phyloP scores from a whole-genome alignment of 345 rosid species.

The Fremontodendron californicum region DNA sequence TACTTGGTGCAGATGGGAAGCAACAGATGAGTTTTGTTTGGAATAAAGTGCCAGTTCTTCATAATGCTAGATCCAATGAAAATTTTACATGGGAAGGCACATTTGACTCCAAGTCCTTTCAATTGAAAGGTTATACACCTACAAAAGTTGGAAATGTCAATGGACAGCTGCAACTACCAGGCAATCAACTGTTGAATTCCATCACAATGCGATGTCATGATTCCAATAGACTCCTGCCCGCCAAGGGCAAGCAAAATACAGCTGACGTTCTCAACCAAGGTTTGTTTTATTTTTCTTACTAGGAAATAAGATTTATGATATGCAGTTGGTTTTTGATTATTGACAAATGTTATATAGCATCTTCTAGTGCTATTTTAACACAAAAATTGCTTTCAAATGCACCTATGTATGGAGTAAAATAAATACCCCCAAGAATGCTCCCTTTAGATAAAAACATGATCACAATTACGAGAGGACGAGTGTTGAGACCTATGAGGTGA shows the following conservation, averaged over 20 bases:
- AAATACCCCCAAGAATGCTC: not conserved
- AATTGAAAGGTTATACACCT: conserved; percentile 46
- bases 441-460: not conserved
- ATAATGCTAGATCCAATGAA: conserved; percentile 36
- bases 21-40: conserved; percentile 52
- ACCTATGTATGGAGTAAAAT: not conserved
- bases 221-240: conserved; percentile 38
- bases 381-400: not conserved
- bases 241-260: conserved; percentile 33
- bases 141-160: conserved; percentile 39
- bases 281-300: conserved; percentile 26
- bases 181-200: conserved; percentile 31
- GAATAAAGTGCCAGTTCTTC: conserved; percentile 42
- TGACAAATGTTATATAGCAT: not conserved
- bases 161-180: conserved; percentile 33
- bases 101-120: conserved; percentile 38
- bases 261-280: conserved; percentile 47
- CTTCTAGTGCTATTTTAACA: not conserved
- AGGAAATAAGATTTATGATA: not conserved
- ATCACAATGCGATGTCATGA: conserved; percentile 24
- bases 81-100: conserved; percentile 46
- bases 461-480: not conserved
- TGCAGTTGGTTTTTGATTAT: not conserved
- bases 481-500: not conserved
- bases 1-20: conserved; percentile 58